phyloP scores from a whole-genome alignment of 1,284 basidiomycete species.

The Earliella scabrosa region DNA sequence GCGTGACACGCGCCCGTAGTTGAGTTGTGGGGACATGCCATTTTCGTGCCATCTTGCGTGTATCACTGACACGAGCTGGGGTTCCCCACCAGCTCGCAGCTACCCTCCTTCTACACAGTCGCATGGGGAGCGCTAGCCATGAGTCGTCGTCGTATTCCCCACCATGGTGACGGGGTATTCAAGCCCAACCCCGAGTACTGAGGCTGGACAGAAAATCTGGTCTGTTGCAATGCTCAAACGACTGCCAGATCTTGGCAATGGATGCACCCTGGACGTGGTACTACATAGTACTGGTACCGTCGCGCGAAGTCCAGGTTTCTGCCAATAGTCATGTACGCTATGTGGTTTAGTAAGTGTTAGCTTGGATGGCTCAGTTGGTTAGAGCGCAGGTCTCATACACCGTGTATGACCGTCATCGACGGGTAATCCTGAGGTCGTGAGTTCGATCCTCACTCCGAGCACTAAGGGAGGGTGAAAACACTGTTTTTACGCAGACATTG shows the following conservation, averaged over 20 bases:
- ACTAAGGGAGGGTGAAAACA: not conserved
- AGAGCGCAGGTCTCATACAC: constrained; percentile 27
- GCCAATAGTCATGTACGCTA: too few species aligned
- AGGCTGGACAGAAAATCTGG: too few species aligned
- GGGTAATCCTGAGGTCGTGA: constrained; percentile 21
- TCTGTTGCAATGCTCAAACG: too few species aligned
- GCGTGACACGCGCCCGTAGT: not conserved
- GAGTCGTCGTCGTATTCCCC: too few species aligned
- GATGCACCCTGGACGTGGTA: too few species aligned
- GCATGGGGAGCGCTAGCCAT: not conserved
- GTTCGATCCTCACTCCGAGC: constrained; percentile 17
- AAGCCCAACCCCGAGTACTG: too few species aligned
- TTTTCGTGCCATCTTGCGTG: constrained; percentile 14
- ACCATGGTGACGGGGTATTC: too few species aligned
- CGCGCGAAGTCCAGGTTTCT: too few species aligned
- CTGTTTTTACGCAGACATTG: not conserved
- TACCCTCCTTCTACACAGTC: not conserved
- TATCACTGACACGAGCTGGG: constrained; percentile 25
- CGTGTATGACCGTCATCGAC: constrained; percentile 22
- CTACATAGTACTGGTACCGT: too few species aligned
- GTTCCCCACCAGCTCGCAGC: constrained; percentile 3
- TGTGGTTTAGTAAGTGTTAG: too few species aligned
- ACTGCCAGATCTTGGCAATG: too few species aligned
- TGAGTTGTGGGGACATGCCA: constrained; percentile 1
- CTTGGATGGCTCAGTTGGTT: constrained; percentile 26